phyloP scores from a whole-genome alignment of 2,329 filamentous ascomycete genomes.

The Neofusicoccum laricinum region DNA sequence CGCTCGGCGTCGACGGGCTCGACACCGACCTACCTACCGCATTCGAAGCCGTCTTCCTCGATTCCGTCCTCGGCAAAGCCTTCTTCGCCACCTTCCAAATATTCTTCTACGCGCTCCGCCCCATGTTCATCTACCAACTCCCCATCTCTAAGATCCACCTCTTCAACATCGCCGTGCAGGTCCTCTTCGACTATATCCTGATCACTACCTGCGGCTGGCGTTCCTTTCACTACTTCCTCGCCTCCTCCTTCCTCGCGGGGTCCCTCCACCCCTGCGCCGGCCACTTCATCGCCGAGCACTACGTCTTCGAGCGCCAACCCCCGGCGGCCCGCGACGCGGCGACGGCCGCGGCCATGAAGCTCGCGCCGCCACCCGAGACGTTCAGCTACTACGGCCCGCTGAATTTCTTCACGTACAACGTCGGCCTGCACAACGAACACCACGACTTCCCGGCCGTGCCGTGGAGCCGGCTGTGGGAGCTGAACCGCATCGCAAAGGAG shows the following conservation, averaged over 20 bases:
- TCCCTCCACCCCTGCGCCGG: slow-evolving; percentile 91
- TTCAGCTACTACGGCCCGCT: slow-evolving; percentile 95
- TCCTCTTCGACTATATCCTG: slow-evolving; percentile 72
- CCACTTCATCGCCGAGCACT: slow-evolving; percentile 97
- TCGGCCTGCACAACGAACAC: slow-evolving; percentile 97
- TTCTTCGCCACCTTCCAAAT: slow-evolving; percentile 99
- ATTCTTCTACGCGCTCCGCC: slow-evolving; percentile 94
- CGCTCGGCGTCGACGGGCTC: slow-evolving; percentile 89
- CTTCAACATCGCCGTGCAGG: slow-evolving; percentile 75
- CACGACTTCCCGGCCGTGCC: slow-evolving; percentile 97
- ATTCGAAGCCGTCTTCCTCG: slow-evolving; percentile 85
- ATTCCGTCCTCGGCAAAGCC: slow-evolving; percentile 92
- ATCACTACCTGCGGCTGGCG: slow-evolving; percentile 58
- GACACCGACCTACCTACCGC: slow-evolving; percentile 94
- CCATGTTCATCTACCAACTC: slow-evolving; percentile 89
- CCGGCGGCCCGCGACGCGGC: slow-evolving; percentile 56
- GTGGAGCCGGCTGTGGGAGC: slow-evolving; percentile 78
- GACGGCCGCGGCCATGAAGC: slow-evolving; percentile 27
- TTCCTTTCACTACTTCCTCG: slow-evolving; percentile 75
- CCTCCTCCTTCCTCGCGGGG: slow-evolving; percentile 90
- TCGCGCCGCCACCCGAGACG: slow-evolving; percentile 72
- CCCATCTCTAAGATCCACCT: slow-evolving; percentile 83
- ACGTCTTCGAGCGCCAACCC: slow-evolving; percentile 49
- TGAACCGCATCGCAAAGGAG: slow-evolving; percentile 79
- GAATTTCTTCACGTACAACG: slow-evolving; percentile 93